Evolutionary conservation across 352 stramenopile genomes (phyloP).

Genomic region (Pythium plurisporium): DNA sequence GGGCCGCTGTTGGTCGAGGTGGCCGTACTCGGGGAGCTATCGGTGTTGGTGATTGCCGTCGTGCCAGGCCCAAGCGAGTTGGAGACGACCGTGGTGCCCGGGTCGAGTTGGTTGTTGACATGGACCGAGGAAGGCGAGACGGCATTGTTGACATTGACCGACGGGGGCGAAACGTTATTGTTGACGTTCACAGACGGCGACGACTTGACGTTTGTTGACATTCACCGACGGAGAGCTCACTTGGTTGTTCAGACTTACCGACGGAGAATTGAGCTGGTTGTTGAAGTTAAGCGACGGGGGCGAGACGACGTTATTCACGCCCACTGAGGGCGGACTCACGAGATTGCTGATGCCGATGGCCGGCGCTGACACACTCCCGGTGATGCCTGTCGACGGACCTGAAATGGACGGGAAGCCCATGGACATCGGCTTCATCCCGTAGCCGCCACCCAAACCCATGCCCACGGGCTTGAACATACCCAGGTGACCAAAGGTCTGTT

Average conservation of each 20-base stretch:
- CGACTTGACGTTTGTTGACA: background rate
- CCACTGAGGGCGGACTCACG: background rate
- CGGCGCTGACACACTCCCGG: background rate
- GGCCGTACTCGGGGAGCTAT: background rate
- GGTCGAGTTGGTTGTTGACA: conserved; percentile 4
- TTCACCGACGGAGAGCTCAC: conserved; percentile 1
- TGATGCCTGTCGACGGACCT: background rate
- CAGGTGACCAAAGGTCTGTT: conserved; percentile 1
- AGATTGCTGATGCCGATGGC: background rate
- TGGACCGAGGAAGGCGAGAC: background rate
- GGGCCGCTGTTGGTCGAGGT: background rate
- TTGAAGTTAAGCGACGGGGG: background rate
- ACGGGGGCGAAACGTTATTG: background rate
- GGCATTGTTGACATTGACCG: conserved; percentile 6
- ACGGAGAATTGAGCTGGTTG: background rate
- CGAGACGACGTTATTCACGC: background rate
- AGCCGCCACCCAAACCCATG: background rate
- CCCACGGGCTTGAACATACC: background rate
- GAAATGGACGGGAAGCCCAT: background rate
- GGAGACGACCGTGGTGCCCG: background rate
- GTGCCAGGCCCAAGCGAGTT: conserved; percentile 6
- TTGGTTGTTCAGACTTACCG: conserved; percentile 1
- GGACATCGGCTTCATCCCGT: background rate
- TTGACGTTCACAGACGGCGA: conserved; percentile 4
- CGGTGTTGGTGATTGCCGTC: conserved; percentile 8